A percentile compares a stretch with the other conserved stretches of the same genome.
phyloP scores from a whole-genome alignment of 768 basidiomycete species.

The Russula vinacea region DNA sequence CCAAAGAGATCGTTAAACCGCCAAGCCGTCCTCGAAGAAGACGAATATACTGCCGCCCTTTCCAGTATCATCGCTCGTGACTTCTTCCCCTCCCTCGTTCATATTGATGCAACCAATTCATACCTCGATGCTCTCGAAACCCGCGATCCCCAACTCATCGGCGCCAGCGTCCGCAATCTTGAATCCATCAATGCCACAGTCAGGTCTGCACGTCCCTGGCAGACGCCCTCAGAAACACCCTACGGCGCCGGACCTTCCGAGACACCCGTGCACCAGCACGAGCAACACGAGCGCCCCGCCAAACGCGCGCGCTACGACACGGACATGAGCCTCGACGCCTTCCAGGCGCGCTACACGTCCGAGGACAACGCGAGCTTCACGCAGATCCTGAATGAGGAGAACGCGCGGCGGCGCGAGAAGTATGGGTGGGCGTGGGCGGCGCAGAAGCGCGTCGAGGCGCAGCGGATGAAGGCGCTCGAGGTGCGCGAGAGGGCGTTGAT shows the following conservation, averaged over 20 bases:
- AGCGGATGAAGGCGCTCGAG: constrained; percentile 62
- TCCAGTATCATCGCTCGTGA: constrained; percentile 93
- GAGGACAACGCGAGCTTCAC: constrained; percentile 98
- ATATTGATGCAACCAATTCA: constrained; percentile 82
- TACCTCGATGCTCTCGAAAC: constrained; percentile 78
- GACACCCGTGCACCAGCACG: constrained; percentile 55
- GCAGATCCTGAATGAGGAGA: constrained; percentile 87
- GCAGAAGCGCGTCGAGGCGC: constrained; percentile 72
- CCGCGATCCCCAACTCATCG: constrained; percentile 74
- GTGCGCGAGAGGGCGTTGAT: constrained; percentile 68
- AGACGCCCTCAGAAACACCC: constrained; percentile 63
- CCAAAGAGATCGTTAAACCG: constrained; percentile 61
- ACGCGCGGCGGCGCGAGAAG: constrained; percentile 70
- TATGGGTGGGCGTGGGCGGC: constrained; percentile 96
- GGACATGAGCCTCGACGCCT: constrained; percentile 70
- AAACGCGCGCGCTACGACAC: constrained; percentile 62
- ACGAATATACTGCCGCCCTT: constrained; percentile 88
- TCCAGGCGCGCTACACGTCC: constrained; percentile 90
- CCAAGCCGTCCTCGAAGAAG: constrained; percentile 80
- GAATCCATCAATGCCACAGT: constrained; percentile 57
- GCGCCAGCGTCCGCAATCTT: constrained; percentile 69
- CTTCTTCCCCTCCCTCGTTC: constrained; percentile 93
- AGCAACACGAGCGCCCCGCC: constrained; percentile 30
- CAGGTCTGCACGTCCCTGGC: constrained; percentile 36
- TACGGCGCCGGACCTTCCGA: constrained; percentile 57